Conservation (phyloP, 1,284 basidiomycete genomes). For the Rhizoctonia solani region DNA sequence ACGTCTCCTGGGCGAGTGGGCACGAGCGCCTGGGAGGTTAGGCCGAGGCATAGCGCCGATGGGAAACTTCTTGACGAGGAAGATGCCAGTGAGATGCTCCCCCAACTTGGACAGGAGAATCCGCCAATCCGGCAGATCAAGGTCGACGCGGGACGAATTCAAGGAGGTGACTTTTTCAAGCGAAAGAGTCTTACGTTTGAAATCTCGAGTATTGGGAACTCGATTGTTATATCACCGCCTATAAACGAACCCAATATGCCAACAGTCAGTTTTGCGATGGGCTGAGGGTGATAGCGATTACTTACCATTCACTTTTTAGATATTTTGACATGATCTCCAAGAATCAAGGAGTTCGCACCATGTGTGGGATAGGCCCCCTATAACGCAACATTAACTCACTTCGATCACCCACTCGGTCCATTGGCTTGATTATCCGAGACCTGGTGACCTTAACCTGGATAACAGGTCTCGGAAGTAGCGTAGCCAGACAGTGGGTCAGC, state of each 20-base stretch:
- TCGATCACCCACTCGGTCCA: no score
- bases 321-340: constrained; percentile 6
- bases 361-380: neutral
- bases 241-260: neutral
- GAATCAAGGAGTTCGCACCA: neutral
- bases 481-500: no score
- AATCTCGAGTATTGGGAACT: neutral
- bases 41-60: neutral
- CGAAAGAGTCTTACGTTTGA: neutral
- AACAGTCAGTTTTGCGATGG: neutral
- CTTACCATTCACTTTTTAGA: neutral
- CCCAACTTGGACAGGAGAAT: neutral
- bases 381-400: neutral
- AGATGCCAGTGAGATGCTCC: neutral
- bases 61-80: neutral
- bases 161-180: neutral
- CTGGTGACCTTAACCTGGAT: no score
- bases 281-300: neutral
- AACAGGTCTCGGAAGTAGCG: no score
- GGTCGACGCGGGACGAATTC: constrained; percentile 3
- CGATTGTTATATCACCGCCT: constrained; percentile 9
- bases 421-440: no score
- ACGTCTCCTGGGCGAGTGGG: constrained; percentile 25
- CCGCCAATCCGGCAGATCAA: neutral
- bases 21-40: constrained; percentile 17